Percentiles rank a stretch among this genome's conserved stretches.
These are phyloP conservation scores for Moricandia moricandioides DNA, from an alignment of 345 rosid species.

Conservation along the genomic window DNA sequence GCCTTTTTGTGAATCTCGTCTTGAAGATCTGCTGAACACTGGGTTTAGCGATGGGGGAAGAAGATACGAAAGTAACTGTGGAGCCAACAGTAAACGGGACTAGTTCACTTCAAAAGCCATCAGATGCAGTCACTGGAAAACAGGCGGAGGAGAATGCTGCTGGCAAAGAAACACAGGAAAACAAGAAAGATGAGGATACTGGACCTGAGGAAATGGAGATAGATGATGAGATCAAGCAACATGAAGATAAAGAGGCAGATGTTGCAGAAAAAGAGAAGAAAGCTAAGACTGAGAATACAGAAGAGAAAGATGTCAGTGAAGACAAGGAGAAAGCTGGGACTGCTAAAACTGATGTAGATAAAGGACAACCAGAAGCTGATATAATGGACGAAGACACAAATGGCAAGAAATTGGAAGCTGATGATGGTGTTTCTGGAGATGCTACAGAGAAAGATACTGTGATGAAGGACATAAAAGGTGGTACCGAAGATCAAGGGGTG, in stretches of 20 bases:
- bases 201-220: slow-evolving; percentile 32
- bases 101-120: slow-evolving; percentile 35
- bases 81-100: slow-evolving; percentile 55
- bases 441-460: slow-evolving; percentile 26
- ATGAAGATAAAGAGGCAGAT: slow-evolving; percentile 27
- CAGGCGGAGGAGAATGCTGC: slow-evolving; percentile 12
- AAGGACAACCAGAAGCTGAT: slow-evolving; percentile 29
- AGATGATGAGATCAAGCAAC: slow-evolving; percentile 24
- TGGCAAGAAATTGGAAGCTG: slow-evolving; percentile 23
- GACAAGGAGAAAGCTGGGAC: slow-evolving; percentile 12
- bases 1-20: slow-evolving; percentile 14
- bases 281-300: slow-evolving; percentile 38
- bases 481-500: slow-evolving; percentile 17
- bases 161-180: slow-evolving; percentile 14
- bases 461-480: slow-evolving; percentile 8
- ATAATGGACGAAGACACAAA: slow-evolving; percentile 24
- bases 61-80: slow-evolving; percentile 43
- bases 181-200: slow-evolving; percentile 23
- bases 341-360: slow-evolving; percentile 24
- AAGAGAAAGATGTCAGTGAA: slow-evolving; percentile 30
- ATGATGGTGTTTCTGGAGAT: slow-evolving; percentile 19
- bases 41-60: slow-evolving; percentile 58
- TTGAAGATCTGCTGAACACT: slow-evolving; percentile 19
- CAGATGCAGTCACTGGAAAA: slow-evolving; percentile 34
- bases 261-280: slow-evolving; percentile 6